Conservation (phyloP, 1,139 yeast species). For the Protomyces inouyei region DNA sequence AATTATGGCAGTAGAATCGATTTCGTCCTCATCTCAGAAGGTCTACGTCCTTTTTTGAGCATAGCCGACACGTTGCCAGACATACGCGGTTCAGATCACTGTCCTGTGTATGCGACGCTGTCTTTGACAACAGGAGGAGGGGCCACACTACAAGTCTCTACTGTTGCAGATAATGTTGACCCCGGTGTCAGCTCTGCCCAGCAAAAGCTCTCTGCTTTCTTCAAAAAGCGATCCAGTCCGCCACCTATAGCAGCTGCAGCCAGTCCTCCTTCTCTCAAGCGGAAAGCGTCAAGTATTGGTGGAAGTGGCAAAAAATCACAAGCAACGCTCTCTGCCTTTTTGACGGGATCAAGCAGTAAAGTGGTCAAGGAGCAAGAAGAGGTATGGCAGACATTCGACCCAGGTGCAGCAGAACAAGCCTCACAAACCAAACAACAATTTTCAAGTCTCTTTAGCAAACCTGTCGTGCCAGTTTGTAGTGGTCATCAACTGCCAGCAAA, state of each 20-base stretch:
- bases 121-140: constrained; percentile 31
- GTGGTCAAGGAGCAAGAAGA: background rate
- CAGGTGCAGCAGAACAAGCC: background rate
- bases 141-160: background rate
- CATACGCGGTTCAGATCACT: constrained; percentile 85
- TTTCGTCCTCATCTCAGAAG: constrained; percentile 53
- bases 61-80: constrained; percentile 64
- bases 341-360: background rate
- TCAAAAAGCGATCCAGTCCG: background rate
- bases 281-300: background rate
- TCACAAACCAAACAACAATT: constrained; percentile 32
- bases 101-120: constrained; percentile 79
- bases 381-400: background rate
- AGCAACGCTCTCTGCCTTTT: background rate
- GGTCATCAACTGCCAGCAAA: constrained; percentile 41
- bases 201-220: constrained; percentile 10
- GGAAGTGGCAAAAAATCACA: background rate
- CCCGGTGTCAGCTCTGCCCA: constrained; percentile 1
- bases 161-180: background rate
- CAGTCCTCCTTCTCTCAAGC: background rate
- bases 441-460: constrained; percentile 37
- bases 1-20: constrained; percentile 74
- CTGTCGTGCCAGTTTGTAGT: constrained; percentile 37
- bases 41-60: constrained; percentile 40
- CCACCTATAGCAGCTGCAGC: background rate